Evolutionary conservation across 108 stramenopile genomes (phyloP), one percentile per base, ranked within the genome.

Genomic region (Mediolabrus comicus): DNA sequence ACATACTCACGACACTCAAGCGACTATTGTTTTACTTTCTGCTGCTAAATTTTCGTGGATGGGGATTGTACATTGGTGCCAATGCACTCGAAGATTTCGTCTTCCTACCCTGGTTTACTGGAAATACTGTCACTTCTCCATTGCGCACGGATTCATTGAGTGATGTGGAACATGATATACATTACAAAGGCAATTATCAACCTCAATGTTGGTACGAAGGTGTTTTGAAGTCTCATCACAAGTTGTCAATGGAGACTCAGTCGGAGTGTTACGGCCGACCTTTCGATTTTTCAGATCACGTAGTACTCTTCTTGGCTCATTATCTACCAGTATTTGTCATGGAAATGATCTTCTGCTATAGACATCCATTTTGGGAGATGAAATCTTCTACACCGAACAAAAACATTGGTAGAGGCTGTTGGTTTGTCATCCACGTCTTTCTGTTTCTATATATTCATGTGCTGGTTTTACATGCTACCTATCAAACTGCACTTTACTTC

Each of bases 201-300:
- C 41, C 28, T 10, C 35, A 59, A 16, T 94, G 92, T 65, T 94
- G 88, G 89, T 89, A 90, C 52, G 61, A 78, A 31, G 69, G 76
- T 8, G 59, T 72, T n/a, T 39, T 89, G 27, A 74, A 85, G 53
- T 51, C 75, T 9, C 62, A 77, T 58, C 76, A 77, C 30, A 62
- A 64, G 59, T 36, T 6, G n/a, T 17, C 58, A 16, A 77, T 65
- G 57, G 64, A 69, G 26, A 51, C 19, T 49, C 53, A 81, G 32
- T 70, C 79, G 27, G 26, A 43, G 3, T 92, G 93, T 64, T 82
- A 81, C 32, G 90, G 92, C 32, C 77, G 76, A 51, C 55, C 52
- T 38, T 87, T 85, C 57, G 93, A 94, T 69, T 94, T 89, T 70
- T 94, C 93, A 5, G 93, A 94, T 92, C 93, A 94, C 53, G 77